Evolutionary conservation across 2,329 filamentous ascomycete species (phyloP), one percentile per base, ranked within the genome.

Genomic region (Trichoderma hamatum): DNA sequence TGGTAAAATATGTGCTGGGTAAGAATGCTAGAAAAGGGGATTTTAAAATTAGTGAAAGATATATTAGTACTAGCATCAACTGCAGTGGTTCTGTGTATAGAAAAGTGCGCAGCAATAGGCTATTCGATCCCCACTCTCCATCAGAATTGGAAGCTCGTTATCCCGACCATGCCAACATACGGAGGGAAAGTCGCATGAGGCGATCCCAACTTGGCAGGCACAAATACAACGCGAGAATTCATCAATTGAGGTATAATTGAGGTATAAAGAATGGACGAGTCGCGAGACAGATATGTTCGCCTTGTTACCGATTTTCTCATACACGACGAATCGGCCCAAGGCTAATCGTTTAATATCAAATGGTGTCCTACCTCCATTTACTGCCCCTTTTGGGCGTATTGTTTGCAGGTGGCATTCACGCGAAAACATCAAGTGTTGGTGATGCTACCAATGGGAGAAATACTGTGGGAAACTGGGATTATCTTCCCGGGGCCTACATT

Each of bases 401-500:
- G 2, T 28, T 66, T 49, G 30, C 19, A 58, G 63, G 13, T 9
- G 21, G 26, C 7, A 36, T 19, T n/a, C 36, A 21, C 19, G n/a
- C 63, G 2, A 28, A 26, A 24, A 5, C 46, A 13, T 5, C 46
- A n/a, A 21, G 13, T 16, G 11, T 21, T 34, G 21, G n/a, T 16
- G 14, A 28, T 28, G 36, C n/a, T 10, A 14, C 24, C 26, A 28
- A 54, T 5, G n/a, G 9, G 14, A 32, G 9, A 10, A 36, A 19
- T 4, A 32, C 62, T n/a, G 52, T 16, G 34, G 63, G 26, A 51
- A 26, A 14, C 28, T 66, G 49, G 63, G 28, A 49, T 5, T 58
- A 66, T 39, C 72, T 87, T 19, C 78, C 82, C 0, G 84, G 85
- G 24, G 82, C 82, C 21, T 87, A 83, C 76, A 84, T 87, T 70